Evolutionary conservation across 2,329 filamentous ascomycete genomes (phyloP).

Genomic region (Penicillium sclerotigenum): DNA sequence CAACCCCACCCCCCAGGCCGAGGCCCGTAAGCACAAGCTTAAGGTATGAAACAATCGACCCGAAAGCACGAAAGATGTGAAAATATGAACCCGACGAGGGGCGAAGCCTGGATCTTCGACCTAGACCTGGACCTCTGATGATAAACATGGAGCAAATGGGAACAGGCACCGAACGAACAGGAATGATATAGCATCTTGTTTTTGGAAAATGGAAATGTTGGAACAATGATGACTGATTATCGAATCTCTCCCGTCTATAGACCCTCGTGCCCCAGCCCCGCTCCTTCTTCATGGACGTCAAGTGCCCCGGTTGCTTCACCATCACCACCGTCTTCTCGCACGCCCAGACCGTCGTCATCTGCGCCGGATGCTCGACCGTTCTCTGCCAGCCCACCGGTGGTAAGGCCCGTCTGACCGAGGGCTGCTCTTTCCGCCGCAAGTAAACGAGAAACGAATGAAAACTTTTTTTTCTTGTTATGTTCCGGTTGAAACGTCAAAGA

Average conservation of each 20-base stretch:
- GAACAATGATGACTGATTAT: conserved; percentile 8
- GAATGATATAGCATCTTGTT: not conserved
- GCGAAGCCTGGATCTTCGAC: conserved; percentile 3
- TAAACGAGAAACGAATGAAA: conserved; percentile 53
- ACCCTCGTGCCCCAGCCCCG: conserved; percentile 92
- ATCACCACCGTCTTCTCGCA: conserved; percentile 99
- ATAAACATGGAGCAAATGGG: conserved; percentile 3
- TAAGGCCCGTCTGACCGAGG: conserved; percentile 98
- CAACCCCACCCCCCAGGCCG: conserved; percentile 95
- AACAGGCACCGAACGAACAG: not conserved
- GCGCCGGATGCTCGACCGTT: conserved; percentile 98
- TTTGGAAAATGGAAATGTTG: not conserved
- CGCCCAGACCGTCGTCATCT: conserved; percentile 99
- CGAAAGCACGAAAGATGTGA: conserved; percentile 9
- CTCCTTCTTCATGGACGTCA: conserved; percentile 99
- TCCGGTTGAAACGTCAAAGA: conserved; percentile 26
- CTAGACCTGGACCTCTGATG: conserved; percentile 3
- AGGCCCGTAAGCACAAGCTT: conserved; percentile 99
- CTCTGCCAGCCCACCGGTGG: conserved; percentile 99
- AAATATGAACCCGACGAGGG: conserved; percentile 6
- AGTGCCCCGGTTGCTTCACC: conserved; percentile 99
- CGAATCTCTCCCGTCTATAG: conserved; percentile 46
- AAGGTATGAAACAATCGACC: conserved; percentile 66
- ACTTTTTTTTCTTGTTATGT: conserved; percentile 28
- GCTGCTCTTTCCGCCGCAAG: conserved; percentile 99